phyloP scores from a whole-genome alignment of 805 yeast genomes.

The Schwanniomyces vanrijiae region DNA sequence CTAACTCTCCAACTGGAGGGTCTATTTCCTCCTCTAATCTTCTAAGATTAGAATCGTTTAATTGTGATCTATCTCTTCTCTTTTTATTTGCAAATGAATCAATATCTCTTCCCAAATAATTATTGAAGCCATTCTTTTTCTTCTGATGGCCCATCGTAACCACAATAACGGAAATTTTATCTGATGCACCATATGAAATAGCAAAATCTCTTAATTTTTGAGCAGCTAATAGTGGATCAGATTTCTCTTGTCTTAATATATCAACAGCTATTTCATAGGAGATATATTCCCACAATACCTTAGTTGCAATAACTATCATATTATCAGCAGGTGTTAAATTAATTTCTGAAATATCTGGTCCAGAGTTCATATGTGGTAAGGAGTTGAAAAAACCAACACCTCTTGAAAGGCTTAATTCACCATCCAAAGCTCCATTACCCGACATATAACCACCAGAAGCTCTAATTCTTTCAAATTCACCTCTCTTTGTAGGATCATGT shows the following conservation, averaged over 20 bases:
- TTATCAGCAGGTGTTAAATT: conserved; percentile 71
- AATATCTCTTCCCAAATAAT: conserved; percentile 34
- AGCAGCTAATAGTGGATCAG: conserved; percentile 88
- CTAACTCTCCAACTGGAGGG: conserved; percentile 92
- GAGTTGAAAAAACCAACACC: conserved; percentile 89
- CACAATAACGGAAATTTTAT: conserved; percentile 79
- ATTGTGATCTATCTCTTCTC: conserved; percentile 45
- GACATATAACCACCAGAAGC: conserved; percentile 90
- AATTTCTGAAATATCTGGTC: conserved; percentile 72
- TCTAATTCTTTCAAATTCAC: conserved; percentile 82
- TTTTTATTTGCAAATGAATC: conserved; percentile 38
- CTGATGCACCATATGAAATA: conserved; percentile 83
- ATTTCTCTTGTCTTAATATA: conserved; percentile 75
- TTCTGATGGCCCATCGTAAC: conserved; percentile 62
- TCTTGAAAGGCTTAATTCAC: conserved; percentile 77
- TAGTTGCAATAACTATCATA: conserved; percentile 79
- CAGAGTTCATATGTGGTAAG: conserved; percentile 85
- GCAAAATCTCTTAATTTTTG: conserved; percentile 93
- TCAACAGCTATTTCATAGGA: conserved; percentile 88
- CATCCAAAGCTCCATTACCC: conserved; percentile 82
- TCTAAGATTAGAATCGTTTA: conserved; percentile 71
- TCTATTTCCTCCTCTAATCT: conserved; percentile 86
- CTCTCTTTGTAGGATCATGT: conserved; percentile 80
- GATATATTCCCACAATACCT: conserved; percentile 81
- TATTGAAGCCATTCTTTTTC: conserved; percentile 25